These are phyloP conservation scores for Bassia scoparia DNA, from an alignment of 148 eudicot genomes.

Conservation along the genomic window DNA sequence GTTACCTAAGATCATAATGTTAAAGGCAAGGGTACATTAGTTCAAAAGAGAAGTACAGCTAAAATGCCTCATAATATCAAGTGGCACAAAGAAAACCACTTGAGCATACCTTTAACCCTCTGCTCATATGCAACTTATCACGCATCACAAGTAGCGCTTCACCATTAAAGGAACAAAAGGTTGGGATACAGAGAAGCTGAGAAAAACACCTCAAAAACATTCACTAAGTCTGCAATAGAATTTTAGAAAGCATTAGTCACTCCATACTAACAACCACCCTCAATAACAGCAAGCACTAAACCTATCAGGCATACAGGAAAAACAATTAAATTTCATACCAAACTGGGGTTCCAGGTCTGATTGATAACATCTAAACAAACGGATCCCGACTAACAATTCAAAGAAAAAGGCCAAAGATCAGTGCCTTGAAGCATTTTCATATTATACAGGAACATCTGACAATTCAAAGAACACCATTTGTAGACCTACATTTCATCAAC, in stretches of 20 bases:
- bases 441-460: neutral
- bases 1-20: neutral
- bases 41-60: neutral
- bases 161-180: constrained; percentile 86
- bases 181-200: constrained; percentile 88
- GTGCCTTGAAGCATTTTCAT: constrained; percentile 8
- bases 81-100: neutral
- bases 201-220: constrained; percentile 91
- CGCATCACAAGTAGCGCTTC: constrained; percentile 96
- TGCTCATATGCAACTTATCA: constrained; percentile 64
- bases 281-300: constrained; percentile 5
- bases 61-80: neutral
- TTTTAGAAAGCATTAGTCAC: constrained; percentile 12
- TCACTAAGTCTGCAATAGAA: constrained; percentile 60
- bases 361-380: constrained; percentile 90
- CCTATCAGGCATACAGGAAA: neutral
- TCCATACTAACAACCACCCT: constrained; percentile 8
- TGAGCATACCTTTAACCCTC: constrained; percentile 66
- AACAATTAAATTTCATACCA: constrained; percentile 36
- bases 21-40: neutral
- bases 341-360: constrained; percentile 95
- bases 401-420: constrained; percentile 7
- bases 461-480: neutral
- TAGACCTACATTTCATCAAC: constrained; percentile 79
- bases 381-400: constrained; percentile 60